Evolutionary conservation across 495 filamentous ascomycete genomes (phyloP), one percentile per base, ranked within the genome.

Genomic region (Hypoxylon fuscum): DNA sequence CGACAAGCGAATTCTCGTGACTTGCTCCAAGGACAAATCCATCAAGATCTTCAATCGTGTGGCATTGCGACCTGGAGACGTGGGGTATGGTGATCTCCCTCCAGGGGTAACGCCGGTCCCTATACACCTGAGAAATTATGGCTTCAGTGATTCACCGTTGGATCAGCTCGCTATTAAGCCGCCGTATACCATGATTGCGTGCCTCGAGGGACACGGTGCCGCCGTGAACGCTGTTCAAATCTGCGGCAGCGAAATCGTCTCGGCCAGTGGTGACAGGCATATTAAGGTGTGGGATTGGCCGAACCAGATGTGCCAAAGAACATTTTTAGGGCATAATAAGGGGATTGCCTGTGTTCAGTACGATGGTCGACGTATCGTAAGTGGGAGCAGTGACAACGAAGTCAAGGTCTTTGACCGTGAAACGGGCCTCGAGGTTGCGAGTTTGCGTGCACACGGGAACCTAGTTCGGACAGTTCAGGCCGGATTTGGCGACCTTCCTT

Each of bases 341-440:
- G 95, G 95, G 14, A 98, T 99, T 68, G 95, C 95, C 12, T 99
- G 95, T 74, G 91, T 99, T 15, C 93, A 98, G 74, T 97, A 91
- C 66, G 95, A 99, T 73, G 93, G 91, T n/a, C 87, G 90, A n/a
- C 86, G 94, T 2, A 96, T 99, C 49, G 91, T 99, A 41, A 96
- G 90, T 62, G 95, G 95, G 2, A 96, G 93, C 74, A 96, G 92
- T 66, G 95, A 99, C 72, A 90, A 95, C 66, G 92, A 92, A 10
- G 92, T 98, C 25, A 91, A 95, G 43, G 92, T 99, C 32, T 99
- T 94, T 68, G 95, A 98, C 72, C 83, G 89, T 29, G 80, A 84
- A 43, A 90, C 92, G 0, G 89, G 88, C 17, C 87, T 92, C 4
- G 93, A 98, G 72, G 90, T 97, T 7, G 93, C 93, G 11, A 93